Conservation (phyloP, 2,329 filamentous ascomycete species). For the Colletotrichum caudatum region DNA sequence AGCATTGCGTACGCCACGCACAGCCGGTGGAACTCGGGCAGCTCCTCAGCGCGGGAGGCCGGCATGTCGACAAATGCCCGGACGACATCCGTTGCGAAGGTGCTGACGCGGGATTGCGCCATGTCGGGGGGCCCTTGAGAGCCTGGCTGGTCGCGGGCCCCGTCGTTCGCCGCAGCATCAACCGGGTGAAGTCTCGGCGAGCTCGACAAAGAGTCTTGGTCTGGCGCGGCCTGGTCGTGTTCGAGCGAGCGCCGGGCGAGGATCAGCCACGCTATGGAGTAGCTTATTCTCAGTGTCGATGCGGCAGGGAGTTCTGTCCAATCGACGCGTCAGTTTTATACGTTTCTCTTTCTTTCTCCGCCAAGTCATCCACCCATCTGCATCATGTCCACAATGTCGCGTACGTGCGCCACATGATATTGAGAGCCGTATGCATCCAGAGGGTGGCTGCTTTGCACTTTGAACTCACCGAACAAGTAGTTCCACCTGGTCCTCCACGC, state of each 20-base stretch:
- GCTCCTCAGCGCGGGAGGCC: constrained; percentile 33
- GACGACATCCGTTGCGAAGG: constrained; percentile 36
- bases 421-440: background rate
- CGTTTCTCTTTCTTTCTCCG: background rate
- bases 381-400: background rate
- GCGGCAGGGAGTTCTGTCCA: constrained; percentile 49
- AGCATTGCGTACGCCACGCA: constrained; percentile 41
- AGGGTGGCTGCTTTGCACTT: background rate
- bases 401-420: background rate
- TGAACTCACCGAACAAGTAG: constrained; percentile 48
- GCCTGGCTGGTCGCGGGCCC: background rate
- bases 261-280: constrained; percentile 51
- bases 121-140: constrained; percentile 9
- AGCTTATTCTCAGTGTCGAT: constrained; percentile 50
- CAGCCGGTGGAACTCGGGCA: constrained; percentile 37
- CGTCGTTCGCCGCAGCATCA: constrained; percentile 17
- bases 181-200: constrained; percentile 25
- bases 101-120: constrained; percentile 30
- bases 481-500: constrained; percentile 52
- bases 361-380: background rate
- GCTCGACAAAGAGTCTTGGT: constrained; percentile 36
- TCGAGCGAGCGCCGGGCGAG: constrained; percentile 44
- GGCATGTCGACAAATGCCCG: constrained; percentile 38
- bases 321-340: background rate
- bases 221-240: constrained; percentile 32